A percentile compares a stretch with the other conserved stretches of the same genome.
Conservation (phyloP, 768 basidiomycete species). For the Cubamyces sp. region DNA sequence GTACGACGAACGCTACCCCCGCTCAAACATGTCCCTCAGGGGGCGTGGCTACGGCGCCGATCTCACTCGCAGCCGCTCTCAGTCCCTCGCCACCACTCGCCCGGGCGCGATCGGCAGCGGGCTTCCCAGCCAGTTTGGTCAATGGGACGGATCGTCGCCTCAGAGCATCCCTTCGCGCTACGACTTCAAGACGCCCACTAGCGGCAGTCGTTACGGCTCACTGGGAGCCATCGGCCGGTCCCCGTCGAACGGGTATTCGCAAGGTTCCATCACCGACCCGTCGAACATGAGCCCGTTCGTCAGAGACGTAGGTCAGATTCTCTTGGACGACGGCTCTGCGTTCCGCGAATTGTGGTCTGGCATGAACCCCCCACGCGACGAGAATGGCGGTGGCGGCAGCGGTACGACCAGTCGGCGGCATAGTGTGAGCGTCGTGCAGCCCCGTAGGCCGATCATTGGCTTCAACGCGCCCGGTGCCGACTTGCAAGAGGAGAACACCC, state of each 20-base stretch:
- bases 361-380: slow-evolving; percentile 64
- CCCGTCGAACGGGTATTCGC: slow-evolving; percentile 52
- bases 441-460: slow-evolving; percentile 66
- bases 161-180: slow-evolving; percentile 58
- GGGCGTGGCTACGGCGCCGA: slow-evolving; percentile 68
- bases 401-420: slow-evolving; percentile 84
- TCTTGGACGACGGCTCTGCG: slow-evolving; percentile 72
- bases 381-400: slow-evolving; percentile 67
- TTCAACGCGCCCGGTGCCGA: slow-evolving; percentile 64
- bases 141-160: slow-evolving; percentile 66
- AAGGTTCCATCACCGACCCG: slow-evolving; percentile 53
- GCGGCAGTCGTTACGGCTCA: slow-evolving; percentile 64
- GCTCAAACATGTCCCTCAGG: slow-evolving; percentile 42
- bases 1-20: slow-evolving; percentile 47
- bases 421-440: slow-evolving; percentile 83
- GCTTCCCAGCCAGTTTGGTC: slow-evolving; percentile 39
- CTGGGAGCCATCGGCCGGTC: slow-evolving; percentile 61
- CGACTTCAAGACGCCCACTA: slow-evolving; percentile 66
- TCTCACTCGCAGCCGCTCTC: slow-evolving; percentile 73
- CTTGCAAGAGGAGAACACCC: slow-evolving; percentile 43
- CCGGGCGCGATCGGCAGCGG: slow-evolving; percentile 58
- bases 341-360: slow-evolving; percentile 78
- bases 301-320: slow-evolving; percentile 79
- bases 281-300: slow-evolving; percentile 88
- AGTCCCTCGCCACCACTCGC: slow-evolving; percentile 69